Evolutionary conservation across 306 rosid species (phyloP).

Genomic region (Cajanus cajan): DNA sequence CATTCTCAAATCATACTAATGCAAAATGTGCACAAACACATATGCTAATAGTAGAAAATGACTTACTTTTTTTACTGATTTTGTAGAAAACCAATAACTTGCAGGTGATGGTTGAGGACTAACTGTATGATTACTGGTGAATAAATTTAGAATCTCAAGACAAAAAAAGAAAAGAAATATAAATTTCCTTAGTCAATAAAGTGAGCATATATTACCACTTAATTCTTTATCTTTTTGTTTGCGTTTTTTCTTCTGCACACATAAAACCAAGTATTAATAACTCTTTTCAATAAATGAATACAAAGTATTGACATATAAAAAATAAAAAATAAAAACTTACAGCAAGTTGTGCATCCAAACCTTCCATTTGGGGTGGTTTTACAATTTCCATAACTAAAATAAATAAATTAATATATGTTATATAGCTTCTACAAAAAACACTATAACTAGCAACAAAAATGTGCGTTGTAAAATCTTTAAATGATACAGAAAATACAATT

Average conservation of each 20-base stretch:
- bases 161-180: not conserved
- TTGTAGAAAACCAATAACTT: constrained; percentile 67
- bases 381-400: constrained; percentile 55
- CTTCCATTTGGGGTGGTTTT: constrained; percentile 78
- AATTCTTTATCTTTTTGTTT: constrained; percentile 45
- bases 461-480: not conserved
- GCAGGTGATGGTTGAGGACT: constrained; percentile 46
- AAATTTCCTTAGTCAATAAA: constrained; percentile 2
- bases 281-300: not conserved
- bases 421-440: not conserved
- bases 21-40: not conserved
- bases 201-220: constrained; percentile 50
- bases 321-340: constrained; percentile 39
- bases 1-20: not conserved
- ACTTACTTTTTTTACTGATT: constrained; percentile 65
- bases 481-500: not conserved
- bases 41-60: not conserved
- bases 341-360: constrained; percentile 53
- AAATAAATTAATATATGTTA: constrained; percentile 20
- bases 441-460: not conserved
- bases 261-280: constrained; percentile 27
- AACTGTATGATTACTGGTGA: constrained; percentile 46
- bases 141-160: constrained; percentile 16
- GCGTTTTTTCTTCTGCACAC: constrained; percentile 60
- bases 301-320: not conserved